phyloP scores from a whole-genome alignment of 495 filamentous ascomycete species.

The Emericellopsis terricola region DNA sequence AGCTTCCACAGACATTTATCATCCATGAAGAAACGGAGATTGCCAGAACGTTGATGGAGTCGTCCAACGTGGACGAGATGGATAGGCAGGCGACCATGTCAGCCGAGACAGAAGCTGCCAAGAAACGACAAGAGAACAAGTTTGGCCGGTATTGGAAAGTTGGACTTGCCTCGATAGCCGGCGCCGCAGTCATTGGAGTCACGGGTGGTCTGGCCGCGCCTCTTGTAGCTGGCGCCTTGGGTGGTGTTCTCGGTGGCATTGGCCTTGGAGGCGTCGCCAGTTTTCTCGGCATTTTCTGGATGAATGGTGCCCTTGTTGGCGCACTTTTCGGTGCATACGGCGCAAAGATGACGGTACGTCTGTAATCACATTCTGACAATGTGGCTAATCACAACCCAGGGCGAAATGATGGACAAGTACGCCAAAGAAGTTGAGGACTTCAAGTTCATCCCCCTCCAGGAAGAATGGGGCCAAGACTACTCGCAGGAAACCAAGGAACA shows the following conservation, averaged over 20 bases:
- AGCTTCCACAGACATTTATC: conserved; percentile 37
- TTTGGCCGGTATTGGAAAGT: conserved; percentile 63
- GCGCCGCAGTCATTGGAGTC: conserved; percentile 70
- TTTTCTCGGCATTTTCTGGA: conserved; percentile 66
- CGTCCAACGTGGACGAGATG: conserved; percentile 11
- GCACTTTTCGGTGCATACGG: conserved; percentile 80
- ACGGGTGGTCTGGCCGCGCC: conserved; percentile 81
- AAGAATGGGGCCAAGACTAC: conserved; percentile 17
- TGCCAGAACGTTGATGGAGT: conserved; percentile 49
- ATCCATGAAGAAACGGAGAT: conserved; percentile 53
- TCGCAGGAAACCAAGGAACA: conserved; percentile 11
- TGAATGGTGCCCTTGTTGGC: conserved; percentile 67
- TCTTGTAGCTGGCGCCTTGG: conserved; percentile 71
- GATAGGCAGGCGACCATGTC: conserved; percentile 39
- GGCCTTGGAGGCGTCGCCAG: conserved; percentile 71
- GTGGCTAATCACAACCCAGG: conserved; percentile 5
- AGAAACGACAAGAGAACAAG: conserved; percentile 44
- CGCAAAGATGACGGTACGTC: conserved; percentile 55
- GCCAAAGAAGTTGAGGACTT: conserved; percentile 79
- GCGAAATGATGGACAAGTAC: conserved; percentile 68
- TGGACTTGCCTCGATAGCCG: conserved; percentile 70
- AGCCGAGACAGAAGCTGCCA: conserved; percentile 47
- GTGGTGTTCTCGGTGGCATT: conserved; percentile 69
- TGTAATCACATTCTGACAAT: neutral
- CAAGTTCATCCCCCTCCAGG: conserved; percentile 57